phyloP scores from a whole-genome alignment of 306 rosid genomes.

The Quercus glauca region DNA sequence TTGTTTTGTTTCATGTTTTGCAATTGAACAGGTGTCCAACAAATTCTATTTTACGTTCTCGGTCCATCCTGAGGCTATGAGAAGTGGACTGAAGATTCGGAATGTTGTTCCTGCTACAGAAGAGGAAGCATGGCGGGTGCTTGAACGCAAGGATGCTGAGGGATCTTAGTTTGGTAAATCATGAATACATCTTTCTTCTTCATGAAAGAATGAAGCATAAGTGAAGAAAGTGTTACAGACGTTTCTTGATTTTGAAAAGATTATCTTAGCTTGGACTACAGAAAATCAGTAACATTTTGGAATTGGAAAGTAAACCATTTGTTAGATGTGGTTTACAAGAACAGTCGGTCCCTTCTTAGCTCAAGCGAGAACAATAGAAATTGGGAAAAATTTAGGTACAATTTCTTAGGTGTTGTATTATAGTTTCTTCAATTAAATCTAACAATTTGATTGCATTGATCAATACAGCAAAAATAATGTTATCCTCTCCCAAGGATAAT shows the following conservation, averaged over 20 bases:
- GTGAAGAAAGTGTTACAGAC: background rate
- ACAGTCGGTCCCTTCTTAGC: background rate
- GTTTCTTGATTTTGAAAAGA: too few relatives aligned
- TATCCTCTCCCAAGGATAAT: too few relatives aligned
- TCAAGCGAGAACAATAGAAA: background rate
- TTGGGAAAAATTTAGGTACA: background rate
- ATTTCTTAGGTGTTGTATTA: too few relatives aligned
- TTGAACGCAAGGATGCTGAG: slow-evolving; percentile 76
- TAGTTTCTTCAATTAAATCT: too few relatives aligned
- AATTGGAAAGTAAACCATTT: background rate
- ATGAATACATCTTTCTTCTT: slow-evolving; percentile 4
- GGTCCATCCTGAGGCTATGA: slow-evolving; percentile 46
- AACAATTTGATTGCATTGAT: too few relatives aligned
- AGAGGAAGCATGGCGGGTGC: slow-evolving; percentile 69
- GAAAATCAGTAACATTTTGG: background rate
- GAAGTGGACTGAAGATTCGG: slow-evolving; percentile 54
- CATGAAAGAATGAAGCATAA: background rate
- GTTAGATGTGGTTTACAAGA: background rate
- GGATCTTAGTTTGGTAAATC: slow-evolving; percentile 26
- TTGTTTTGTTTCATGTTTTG: slow-evolving; percentile 9
- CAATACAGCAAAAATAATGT: too few relatives aligned
- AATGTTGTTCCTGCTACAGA: slow-evolving; percentile 75
- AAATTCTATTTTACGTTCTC: slow-evolving; percentile 83
- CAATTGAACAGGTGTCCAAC: slow-evolving; percentile 62
- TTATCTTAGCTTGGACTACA: background rate